These are phyloP conservation scores for Cenchrus purpureus DNA, from an alignment of 176 grass and related monocot species.

Conservation along the genomic window DNA sequence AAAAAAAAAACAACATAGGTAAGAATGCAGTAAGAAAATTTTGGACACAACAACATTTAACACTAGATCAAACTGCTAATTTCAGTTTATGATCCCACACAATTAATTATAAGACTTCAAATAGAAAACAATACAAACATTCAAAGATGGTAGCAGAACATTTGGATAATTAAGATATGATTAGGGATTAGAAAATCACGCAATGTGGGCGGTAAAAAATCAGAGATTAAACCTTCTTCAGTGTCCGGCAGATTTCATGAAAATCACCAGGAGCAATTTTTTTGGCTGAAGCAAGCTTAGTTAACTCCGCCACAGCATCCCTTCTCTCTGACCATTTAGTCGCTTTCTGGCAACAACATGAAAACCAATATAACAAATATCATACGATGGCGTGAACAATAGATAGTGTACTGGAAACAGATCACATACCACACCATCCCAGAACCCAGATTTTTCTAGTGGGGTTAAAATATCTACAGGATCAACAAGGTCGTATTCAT, in stretches of 20 bases:
- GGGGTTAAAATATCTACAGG: slow-evolving; percentile 95
- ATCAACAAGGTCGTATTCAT: slow-evolving; percentile 99
- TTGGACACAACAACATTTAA: neutral
- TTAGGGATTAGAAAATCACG: neutral
- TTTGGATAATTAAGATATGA: neutral
- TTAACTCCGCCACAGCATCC: slow-evolving; percentile 94
- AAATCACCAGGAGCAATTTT: slow-evolving; percentile 96
- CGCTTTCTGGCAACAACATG: slow-evolving; percentile 84
- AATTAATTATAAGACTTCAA: slow-evolving; percentile 6
- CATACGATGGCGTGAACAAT: neutral
- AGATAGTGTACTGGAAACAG: slow-evolving; percentile 17
- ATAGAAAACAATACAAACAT: neutral
- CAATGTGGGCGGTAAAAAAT: neutral
- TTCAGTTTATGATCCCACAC: neutral
- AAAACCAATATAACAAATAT: slow-evolving; percentile 33
- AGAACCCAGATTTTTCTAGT: slow-evolving; percentile 98
- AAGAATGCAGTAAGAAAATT: neutral
- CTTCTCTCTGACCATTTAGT: slow-evolving; percentile 99
- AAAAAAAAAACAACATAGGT: neutral
- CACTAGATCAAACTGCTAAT: slow-evolving; percentile 7
- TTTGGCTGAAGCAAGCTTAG: slow-evolving; percentile 94
- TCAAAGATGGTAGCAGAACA: neutral
- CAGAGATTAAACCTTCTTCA: slow-evolving; percentile 82
- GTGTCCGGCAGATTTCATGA: slow-evolving; percentile 87
- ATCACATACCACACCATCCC: slow-evolving; percentile 91